Evolutionary conservation across 106 monocot genomes (phyloP), one percentile per base, ranked within the genome.

Genomic region (Vanilla planifolia): DNA sequence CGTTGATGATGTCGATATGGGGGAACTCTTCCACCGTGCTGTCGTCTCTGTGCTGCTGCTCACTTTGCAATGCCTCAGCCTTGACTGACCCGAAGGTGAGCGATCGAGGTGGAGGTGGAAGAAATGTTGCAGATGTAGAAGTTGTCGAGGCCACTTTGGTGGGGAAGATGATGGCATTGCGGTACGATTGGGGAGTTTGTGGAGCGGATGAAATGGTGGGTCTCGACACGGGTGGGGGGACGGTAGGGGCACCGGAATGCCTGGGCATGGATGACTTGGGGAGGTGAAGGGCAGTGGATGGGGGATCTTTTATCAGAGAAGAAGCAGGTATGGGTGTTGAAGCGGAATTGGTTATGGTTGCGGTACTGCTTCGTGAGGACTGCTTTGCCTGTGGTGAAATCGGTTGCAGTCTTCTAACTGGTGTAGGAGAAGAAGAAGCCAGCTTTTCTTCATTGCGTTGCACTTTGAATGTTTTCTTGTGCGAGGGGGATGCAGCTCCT

Each of bases 1-100:
- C 83, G 62, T 96, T 91, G 51, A 96, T 96, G 39, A 96, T 86
- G 64, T 90, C 95, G 56, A 96, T 70, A 48, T 96, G 95, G 3
- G 95, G 95, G 41, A 96, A 96, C 34, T 96, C 95, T 2, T 96
- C 86, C 2, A 44, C 62, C 26, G 68, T 62, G 7, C 30, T 19
- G 10, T 61, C 60, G 16, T 78, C 80, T 37, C 45, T 44, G 66
- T 55, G 61, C 7, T 33, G 61, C 27, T 47, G 55, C 35, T 62
- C 68, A 33, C 17, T 67, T 11, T 35, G 70, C 16, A 70, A 37
- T 4, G 72, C 55, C 59, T 81, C 84, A 0, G 75, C 75, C 15
- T 69, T 76, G 35, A 88, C 63, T 6, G 89, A 80, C 2, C 79
- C 84, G 47, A 82, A 82, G n/a, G 66, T 74, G 6, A 89, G 62